A percentile compares a stretch with the other conserved stretches of the same genome.
These are phyloP conservation scores for Elymus sibiricus DNA, from an alignment of 176 grass and related monocot species.

Conservation along the genomic window DNA sequence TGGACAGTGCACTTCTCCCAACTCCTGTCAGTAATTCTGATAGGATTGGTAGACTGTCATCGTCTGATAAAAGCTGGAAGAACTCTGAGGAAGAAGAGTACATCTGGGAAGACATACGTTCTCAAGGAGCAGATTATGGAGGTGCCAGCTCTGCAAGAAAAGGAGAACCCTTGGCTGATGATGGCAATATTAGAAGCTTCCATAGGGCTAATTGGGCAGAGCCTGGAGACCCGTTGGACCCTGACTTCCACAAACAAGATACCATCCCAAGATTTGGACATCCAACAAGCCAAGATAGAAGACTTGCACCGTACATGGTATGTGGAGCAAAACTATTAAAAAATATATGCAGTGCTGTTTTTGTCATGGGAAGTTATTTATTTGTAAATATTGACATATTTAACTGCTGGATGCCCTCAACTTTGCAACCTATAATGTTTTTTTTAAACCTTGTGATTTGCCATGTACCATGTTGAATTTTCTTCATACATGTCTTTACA, in stretches of 20 bases:
- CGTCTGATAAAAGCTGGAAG: constrained; percentile 84
- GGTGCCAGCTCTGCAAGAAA: constrained; percentile 43
- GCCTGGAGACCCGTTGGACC: constrained; percentile 23
- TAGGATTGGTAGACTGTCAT: constrained; percentile 43
- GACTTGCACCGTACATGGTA: constrained; percentile 50
- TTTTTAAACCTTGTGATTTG: neutral
- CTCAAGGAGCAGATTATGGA: constrained; percentile 40
- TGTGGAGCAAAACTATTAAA: constrained; percentile 13
- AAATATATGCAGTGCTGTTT: neutral
- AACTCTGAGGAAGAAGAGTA: constrained; percentile 98
- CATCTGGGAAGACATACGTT: constrained; percentile 67
- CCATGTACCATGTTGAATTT: neutral
- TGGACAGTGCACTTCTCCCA: constrained; percentile 41
- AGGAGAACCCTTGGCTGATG: constrained; percentile 52
- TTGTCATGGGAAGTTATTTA: constrained; percentile 15
- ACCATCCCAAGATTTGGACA: constrained; percentile 39
- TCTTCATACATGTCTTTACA: neutral
- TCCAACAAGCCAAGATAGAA: constrained; percentile 39
- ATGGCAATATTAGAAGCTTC: constrained; percentile 36
- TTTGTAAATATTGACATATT: constrained; percentile 1
- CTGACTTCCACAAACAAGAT: constrained; percentile 38
- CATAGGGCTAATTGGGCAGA: constrained; percentile 58
- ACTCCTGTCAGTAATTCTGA: constrained; percentile 42
- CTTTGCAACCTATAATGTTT: neutral
- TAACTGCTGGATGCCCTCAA: neutral